Base-by-base conservation (phyloP, 2,329 filamentous ascomycete species). In the Penicillium sp. region DNA sequence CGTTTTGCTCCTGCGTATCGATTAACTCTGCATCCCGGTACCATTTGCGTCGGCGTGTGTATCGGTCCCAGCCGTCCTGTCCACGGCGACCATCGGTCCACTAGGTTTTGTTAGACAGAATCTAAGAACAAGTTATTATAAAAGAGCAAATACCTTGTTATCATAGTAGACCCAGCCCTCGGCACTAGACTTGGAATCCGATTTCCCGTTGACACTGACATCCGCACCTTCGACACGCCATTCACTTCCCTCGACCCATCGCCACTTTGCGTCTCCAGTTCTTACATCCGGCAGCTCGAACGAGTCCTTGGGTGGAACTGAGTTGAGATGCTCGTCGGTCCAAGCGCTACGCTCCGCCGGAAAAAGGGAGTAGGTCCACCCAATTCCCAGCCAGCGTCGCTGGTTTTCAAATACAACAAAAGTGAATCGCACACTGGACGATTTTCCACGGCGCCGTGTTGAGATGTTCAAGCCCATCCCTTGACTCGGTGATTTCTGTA, bases 391-490 rank as follows among this genome's bases (percentile, higher is more conserved):
- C 92, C 92, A 98, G 35, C 92, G 79, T 28, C 92, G 78, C 64
- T 98, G 92, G 54, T 98, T 98, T 62, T 98, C 92, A 56, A 89
- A 96, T 2, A 98, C 74, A 32, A 92, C 89, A 47, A 98, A 98
- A 0, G 92, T 98, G 57, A 98, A 98, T 30, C 88, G 85, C 10
- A 98, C 85, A 1, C 89, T 88, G 0, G 87, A 78, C 3, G 84
- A 82, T 47, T 64, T 54, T 45, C 68, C 51, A 31, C 61, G 55
- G 37, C 61, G 60, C 35, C 55, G 61, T 13, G 71, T 69, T 11
- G 70, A 67, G 20, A 74, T 64, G 35, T 71, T 68, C 18, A 71
- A 65, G 1, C 64, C 61, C 48, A 66, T 68, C 26, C 71, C 68
- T 40, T 71, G 67, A 32, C 60, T 61, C 52, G 66, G 53, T 25